Evolutionary conservation across 2,329 filamentous ascomycete genomes (phyloP), one percentile per base, ranked within the genome.

Genomic region (Aspergillus luchuensis): DNA sequence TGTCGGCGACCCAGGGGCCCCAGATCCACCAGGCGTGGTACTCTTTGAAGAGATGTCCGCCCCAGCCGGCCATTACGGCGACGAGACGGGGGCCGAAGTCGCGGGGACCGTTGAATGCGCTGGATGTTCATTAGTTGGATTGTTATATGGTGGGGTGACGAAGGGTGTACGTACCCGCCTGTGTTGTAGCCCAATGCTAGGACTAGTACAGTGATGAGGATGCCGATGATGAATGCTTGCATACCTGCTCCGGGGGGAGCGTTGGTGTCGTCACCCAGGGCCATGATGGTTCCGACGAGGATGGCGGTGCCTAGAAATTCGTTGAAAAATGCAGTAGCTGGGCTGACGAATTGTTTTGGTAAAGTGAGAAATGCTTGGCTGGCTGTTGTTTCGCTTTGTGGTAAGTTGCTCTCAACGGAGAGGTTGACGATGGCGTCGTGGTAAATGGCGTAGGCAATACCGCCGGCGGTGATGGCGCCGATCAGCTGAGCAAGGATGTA

Each of bases 181-280:
- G 74, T 77, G 43, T 76, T 76, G 62, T 72, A 76, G 0, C 73
- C 74, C 13, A 78, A 65, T 4, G 59, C 56, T 1, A 67, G 48
- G 4, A 56, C 38, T 11, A 67, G 33, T 0, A 63, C 53, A 5
- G 51, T 55, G 21, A 67, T 64, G 11, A 67, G 8, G 0, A 67
- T 38, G 1, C 66, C 66, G 13, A 67, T 56, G 17, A 66, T 65
- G 15, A 78, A 76, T 0, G 75, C 70, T 30, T 75, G 71, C 76
- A 76, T 78, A 60, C 76, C 76, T 8, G 78, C 77, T 1, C 79
- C 78, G 1, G 79, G 79, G 2, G 79, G 79, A 0, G 76, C 74
- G 57, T 81, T 81, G 10, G 71, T 71, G 45, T 80, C 77, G 53
- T 81, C 79, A 15, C 78, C 75, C 45, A 78, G 59, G 0, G 76